phyloP scores from a whole-genome alignment of 73 alveolate species.

The Uronychia binucleata region DNA sequence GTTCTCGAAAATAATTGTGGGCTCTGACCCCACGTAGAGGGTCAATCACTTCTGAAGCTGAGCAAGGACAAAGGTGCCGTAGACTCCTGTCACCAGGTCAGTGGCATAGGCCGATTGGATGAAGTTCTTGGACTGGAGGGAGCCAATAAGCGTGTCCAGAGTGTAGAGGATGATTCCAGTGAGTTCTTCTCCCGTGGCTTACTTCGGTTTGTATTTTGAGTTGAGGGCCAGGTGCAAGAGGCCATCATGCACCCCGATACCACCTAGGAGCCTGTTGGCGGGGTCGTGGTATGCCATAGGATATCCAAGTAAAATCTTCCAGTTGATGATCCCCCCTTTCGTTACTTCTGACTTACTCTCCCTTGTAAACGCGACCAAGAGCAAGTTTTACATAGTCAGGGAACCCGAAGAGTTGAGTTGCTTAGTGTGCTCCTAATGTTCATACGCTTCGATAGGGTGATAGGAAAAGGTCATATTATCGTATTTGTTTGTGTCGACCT shows the following conservation, averaged over 20 bases:
- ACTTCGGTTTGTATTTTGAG: too few species aligned
- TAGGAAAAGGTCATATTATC: not conserved
- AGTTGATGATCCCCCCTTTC: not conserved
- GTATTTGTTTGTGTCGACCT: constrained; percentile 11
- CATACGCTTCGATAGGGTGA: too few species aligned
- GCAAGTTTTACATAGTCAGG: not conserved
- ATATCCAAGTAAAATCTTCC: not conserved
- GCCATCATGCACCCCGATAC: too few species aligned
- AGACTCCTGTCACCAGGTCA: not conserved
- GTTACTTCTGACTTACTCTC: not conserved
- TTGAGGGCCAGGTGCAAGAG: too few species aligned
- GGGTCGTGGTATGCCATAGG: too few species aligned
- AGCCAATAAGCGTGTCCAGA: not conserved
- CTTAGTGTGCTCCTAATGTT: too few species aligned
- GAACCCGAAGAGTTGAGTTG: too few species aligned
- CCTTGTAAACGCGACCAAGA: not conserved
- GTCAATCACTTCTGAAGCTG: not conserved
- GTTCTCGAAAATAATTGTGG: not conserved
- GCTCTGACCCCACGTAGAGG: not conserved
- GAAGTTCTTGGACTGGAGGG: not conserved
- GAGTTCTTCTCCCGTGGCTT: too few species aligned
- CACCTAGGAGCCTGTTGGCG: too few species aligned
- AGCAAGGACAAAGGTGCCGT: not conserved
- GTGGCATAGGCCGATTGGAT: not conserved
- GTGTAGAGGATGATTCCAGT: too few species aligned